Percentiles rank a stretch among this genome's conserved stretches.
These are phyloP conservation scores for Candida caryicola DNA, from an alignment of 805 yeast genomes.

Conservation along the genomic window DNA sequence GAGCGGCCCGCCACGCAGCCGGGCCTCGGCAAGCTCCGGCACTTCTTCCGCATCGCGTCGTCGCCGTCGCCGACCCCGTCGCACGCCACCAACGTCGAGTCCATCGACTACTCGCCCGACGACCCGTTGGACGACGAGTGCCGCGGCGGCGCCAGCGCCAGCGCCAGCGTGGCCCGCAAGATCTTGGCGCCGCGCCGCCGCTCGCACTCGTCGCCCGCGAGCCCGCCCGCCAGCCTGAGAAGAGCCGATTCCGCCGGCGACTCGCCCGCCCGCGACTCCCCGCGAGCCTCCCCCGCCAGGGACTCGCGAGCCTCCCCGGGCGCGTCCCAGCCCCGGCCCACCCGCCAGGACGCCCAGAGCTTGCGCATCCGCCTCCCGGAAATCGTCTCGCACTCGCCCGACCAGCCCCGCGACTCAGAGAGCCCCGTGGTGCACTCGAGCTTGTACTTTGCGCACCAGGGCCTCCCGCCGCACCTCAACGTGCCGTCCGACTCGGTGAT, in stretches of 20 bases:
- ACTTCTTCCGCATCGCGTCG: conserved; percentile 23
- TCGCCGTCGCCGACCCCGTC: conserved; percentile 1
- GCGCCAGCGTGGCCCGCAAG: neutral
- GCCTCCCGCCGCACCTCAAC: conserved; percentile 52
- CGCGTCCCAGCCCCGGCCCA: neutral
- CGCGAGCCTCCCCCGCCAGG: neutral
- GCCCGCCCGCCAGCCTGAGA: conserved; percentile 1
- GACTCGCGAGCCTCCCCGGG: neutral
- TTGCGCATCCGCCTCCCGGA: conserved; percentile 11
- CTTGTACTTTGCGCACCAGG: conserved; percentile 57
- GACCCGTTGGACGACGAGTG: neutral
- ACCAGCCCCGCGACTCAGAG: conserved; percentile 4
- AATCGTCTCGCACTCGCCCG: conserved; percentile 10
- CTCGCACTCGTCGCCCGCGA: conserved; percentile 10
- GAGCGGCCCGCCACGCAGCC: conserved; percentile 13
- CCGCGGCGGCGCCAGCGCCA: neutral
- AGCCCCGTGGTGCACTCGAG: conserved; percentile 35
- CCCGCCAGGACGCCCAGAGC: conserved; percentile 9
- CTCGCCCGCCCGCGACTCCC: no score
- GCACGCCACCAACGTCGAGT: neutral
- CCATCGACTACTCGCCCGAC: neutral
- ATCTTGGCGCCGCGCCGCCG: conserved; percentile 9
- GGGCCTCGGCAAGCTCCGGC: conserved; percentile 27
- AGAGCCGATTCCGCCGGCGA: conserved; percentile 3
- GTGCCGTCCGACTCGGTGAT: conserved; percentile 14